Evolutionary conservation across 2,329 filamentous ascomycete species (phyloP), one percentile per base, ranked within the genome.

Genomic region (Arthrinium puccinioides): DNA sequence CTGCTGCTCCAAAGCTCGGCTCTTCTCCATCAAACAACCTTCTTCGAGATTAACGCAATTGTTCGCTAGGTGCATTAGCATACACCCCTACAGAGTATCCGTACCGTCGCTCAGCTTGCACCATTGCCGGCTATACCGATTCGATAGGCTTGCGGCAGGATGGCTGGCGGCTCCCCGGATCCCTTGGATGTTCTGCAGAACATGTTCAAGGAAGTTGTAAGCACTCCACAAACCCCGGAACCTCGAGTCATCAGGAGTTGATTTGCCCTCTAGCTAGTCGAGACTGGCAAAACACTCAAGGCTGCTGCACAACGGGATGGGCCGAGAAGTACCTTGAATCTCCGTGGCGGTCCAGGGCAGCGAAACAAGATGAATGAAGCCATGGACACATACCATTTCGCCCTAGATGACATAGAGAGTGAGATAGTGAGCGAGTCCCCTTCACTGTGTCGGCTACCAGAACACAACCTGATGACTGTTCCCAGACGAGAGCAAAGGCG

Each of bases 381-480:
- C n/a, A 62, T 72, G 38, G 57, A 56, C 25, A 52, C 55, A 6
- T 76, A 74, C 49, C 73, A 79, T 41, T 57, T 57, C 38, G 69
- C 71, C 7, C 56, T 81, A 3, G 72, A 79, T 43, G 69, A 74
- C 6, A 49, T 80, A 5, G 76, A 80, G 49, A 57, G 55, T 40
- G 72, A 79, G 19, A 75, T 79, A 50, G 75, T 78, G 59, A 54
- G 67, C 43, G 6, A n/a, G n/a, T n/a, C n/a, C n/a, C n/a, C n/a
- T n/a, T n/a, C n/a, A n/a, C n/a, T n/a, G n/a, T n/a, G n/a, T n/a
- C n/a, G n/a, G n/a, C n/a, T n/a, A n/a, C n/a, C n/a, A n/a, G n/a
- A n/a, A n/a, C n/a, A n/a, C n/a, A n/a, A n/a, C n/a, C n/a, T n/a
- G n/a, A n/a, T 18, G 24, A 24, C 8, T 14, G 13, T 20, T 13